Evolutionary conservation across 2,329 filamentous ascomycete species (phyloP).

Genomic region (Penicillium sp.): DNA sequence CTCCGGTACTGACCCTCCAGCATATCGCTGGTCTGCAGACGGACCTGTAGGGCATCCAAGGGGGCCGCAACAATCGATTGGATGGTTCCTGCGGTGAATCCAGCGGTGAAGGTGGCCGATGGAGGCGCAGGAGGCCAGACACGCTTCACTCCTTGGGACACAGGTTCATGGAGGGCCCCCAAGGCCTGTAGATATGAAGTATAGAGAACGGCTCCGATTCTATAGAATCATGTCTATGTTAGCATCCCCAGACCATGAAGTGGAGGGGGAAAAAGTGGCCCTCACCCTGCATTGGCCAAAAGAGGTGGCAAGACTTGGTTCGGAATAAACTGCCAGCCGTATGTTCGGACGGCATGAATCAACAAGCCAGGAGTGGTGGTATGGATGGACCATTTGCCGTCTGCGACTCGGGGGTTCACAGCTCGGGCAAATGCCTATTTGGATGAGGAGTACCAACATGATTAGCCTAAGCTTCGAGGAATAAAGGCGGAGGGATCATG

Average conservation of each 20-base stretch:
- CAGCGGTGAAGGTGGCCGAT: conserved; percentile 57
- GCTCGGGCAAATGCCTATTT: conserved; percentile 61
- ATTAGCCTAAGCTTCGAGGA: conserved; percentile 6
- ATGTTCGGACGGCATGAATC: conserved; percentile 59
- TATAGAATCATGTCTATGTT: conserved; percentile 18
- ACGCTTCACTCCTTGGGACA: conserved; percentile 56
- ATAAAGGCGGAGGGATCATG: neutral
- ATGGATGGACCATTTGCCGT: conserved; percentile 57
- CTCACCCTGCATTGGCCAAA: conserved; percentile 60
- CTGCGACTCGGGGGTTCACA: conserved; percentile 55
- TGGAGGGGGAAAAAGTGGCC: neutral
- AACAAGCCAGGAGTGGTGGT: conserved; percentile 62
- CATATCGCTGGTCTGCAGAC: conserved; percentile 60
- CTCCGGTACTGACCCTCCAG: conserved; percentile 59
- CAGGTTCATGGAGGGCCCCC: conserved; percentile 57
- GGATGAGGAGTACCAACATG: conserved; percentile 5
- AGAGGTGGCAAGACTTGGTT: conserved; percentile 64
- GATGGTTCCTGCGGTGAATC: conserved; percentile 58
- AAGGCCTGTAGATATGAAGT: conserved; percentile 63
- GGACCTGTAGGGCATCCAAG: conserved; percentile 62
- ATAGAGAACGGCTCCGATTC: conserved; percentile 62
- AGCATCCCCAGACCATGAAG: neutral
- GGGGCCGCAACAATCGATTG: conserved; percentile 64
- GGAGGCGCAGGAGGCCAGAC: conserved; percentile 60
- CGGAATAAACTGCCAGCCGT: conserved; percentile 65